Conservation (phyloP, 352 stramenopile species). For the Globisporangium abappressorium region DNA sequence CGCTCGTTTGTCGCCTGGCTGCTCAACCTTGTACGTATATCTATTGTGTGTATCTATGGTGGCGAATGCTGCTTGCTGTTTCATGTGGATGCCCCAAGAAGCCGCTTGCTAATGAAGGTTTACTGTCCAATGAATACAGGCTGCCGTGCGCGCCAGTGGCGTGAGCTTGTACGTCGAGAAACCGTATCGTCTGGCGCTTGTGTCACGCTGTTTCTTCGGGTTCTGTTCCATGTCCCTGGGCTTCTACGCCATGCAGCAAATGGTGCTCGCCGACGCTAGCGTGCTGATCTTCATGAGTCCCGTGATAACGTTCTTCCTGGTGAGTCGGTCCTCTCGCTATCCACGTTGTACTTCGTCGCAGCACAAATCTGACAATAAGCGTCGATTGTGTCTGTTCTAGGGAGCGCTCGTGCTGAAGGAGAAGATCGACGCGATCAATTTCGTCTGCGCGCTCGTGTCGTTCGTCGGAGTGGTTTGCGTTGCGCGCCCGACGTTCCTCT, state of each 20-base stretch:
- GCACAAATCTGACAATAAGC: background rate
- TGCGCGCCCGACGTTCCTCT: conserved; percentile 29
- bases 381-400: conserved; percentile 10
- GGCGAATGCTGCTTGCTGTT: background rate
- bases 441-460: conserved; percentile 32
- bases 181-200: conserved; percentile 31
- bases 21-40: conserved; percentile 39
- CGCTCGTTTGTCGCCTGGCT: conserved; percentile 50
- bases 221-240: conserved; percentile 42
- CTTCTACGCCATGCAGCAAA: conserved; percentile 52
- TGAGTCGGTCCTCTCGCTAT: conserved; percentile 12
- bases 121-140: conserved; percentile 14
- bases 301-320: conserved; percentile 58
- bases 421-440: conserved; percentile 29
- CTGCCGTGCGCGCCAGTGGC: conserved; percentile 29
- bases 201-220: conserved; percentile 36
- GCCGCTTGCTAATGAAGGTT: background rate
- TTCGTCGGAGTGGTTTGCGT: conserved; percentile 39
- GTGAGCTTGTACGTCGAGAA: conserved; percentile 31
- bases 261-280: conserved; percentile 61
- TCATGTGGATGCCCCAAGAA: background rate
- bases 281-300: conserved; percentile 67
- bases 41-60: background rate
- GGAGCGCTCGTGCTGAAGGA: conserved; percentile 30
- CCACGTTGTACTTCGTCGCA: background rate